Conservation (phyloP, 805 yeast species). For the Suhomyces tanzawaensis region DNA sequence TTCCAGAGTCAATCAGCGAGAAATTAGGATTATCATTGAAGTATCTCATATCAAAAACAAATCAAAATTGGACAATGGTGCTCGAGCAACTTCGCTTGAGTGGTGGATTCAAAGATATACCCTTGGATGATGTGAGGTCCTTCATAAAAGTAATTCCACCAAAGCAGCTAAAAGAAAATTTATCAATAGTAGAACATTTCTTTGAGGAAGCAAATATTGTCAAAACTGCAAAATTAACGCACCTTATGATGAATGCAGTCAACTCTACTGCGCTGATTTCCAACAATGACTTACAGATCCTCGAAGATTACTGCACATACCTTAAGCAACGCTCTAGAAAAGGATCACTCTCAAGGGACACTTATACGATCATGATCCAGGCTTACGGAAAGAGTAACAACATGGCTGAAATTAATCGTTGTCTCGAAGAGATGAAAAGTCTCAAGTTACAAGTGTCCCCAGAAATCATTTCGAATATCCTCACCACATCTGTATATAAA, state of each 20-base stretch:
- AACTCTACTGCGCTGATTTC: slow-evolving; percentile 21
- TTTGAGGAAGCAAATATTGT: slow-evolving; percentile 31
- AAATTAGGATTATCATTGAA: slow-evolving; percentile 40
- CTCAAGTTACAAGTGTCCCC: slow-evolving; percentile 41
- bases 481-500: slow-evolving; percentile 59
- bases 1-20: slow-evolving; percentile 38
- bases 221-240: slow-evolving; percentile 31
- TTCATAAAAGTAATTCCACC: slow-evolving; percentile 44
- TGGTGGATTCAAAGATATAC: slow-evolving; percentile 36
- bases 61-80: slow-evolving; percentile 49
- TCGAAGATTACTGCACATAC: slow-evolving; percentile 33
- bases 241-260: slow-evolving; percentile 37
- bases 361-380: slow-evolving; percentile 45
- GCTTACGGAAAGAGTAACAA: slow-evolving; percentile 43
- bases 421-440: slow-evolving; percentile 37
- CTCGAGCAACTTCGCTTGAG: slow-evolving; percentile 33
- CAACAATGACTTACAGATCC: slow-evolving; percentile 18
- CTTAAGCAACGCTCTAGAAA: slow-evolving; percentile 18
- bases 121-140: slow-evolving; percentile 30
- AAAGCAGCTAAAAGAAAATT: slow-evolving; percentile 27
- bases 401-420: slow-evolving; percentile 37
- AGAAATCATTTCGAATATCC: slow-evolving; percentile 51
- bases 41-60: slow-evolving; percentile 35
- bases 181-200: slow-evolving; percentile 37
- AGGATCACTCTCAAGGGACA: slow-evolving; percentile 31